These are phyloP conservation scores for Collariella sp. DNA, from an alignment of 495 filamentous ascomycete genomes.

Conservation along the genomic window DNA sequence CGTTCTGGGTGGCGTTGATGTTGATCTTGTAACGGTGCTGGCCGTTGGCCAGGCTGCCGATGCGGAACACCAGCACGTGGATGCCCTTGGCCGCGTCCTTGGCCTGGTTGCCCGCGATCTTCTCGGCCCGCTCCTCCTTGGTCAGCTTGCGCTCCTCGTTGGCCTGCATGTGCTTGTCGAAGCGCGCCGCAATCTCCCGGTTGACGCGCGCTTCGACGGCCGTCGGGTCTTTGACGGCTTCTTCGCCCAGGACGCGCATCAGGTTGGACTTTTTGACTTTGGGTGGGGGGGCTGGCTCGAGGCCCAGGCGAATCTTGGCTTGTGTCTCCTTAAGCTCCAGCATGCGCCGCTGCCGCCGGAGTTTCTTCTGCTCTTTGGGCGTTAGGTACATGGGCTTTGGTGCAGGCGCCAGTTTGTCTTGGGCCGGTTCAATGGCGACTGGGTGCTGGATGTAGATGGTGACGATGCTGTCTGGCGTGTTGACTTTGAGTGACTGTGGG, in stretches of 20 bases:
- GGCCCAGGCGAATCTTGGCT: slow-evolving; percentile 85
- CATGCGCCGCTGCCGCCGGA: slow-evolving; percentile 83
- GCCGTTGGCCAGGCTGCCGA: slow-evolving; percentile 78
- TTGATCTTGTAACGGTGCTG: slow-evolving; percentile 88
- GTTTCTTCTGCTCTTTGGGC: slow-evolving; percentile 79
- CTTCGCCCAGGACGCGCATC: slow-evolving; percentile 95
- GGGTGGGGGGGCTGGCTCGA: slow-evolving; percentile 79
- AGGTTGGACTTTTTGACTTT: slow-evolving; percentile 94
- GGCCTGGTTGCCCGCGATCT: slow-evolving; percentile 73
- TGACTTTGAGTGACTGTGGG: slow-evolving; percentile 60
- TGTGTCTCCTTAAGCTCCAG: slow-evolving; percentile 90
- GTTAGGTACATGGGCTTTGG: slow-evolving; percentile 93
- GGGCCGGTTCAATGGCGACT: slow-evolving; percentile 81
- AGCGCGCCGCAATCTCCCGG: slow-evolving; percentile 77
- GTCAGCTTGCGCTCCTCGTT: slow-evolving; percentile 89
- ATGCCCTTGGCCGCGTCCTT: slow-evolving; percentile 83
- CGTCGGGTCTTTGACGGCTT: slow-evolving; percentile 95
- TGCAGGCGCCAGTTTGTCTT: slow-evolving; percentile 68
- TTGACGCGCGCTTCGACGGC: slow-evolving; percentile 93
- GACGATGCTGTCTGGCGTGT: slow-evolving; percentile 71
- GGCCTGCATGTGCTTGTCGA: slow-evolving; percentile 59
- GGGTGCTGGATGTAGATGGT: slow-evolving; percentile 89
- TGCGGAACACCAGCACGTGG: slow-evolving; percentile 74
- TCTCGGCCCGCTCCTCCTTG: slow-evolving; percentile 82
- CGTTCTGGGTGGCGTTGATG: slow-evolving; percentile 82